These are phyloP conservation scores for Annulohypoxylon bovei DNA, from an alignment of 495 filamentous ascomycete genomes.

Conservation along the genomic window DNA sequence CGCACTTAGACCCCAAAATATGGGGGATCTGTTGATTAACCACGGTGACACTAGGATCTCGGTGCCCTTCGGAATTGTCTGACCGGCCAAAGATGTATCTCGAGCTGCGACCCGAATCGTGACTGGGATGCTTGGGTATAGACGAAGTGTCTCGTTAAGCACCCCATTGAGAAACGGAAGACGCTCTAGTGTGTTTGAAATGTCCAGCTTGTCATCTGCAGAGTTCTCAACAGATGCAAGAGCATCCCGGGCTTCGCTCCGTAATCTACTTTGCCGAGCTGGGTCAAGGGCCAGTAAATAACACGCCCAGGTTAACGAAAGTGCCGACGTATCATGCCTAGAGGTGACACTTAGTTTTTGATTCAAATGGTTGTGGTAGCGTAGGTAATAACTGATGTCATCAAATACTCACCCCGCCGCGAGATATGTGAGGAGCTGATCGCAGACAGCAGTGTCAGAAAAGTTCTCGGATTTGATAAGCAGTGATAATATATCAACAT, in stretches of 20 bases:
- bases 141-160: constrained; percentile 47
- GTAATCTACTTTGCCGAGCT: constrained; percentile 49
- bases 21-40: constrained; percentile 76
- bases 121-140: constrained; percentile 51
- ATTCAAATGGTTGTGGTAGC: background rate
- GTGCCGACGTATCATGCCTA: constrained; percentile 69
- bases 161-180: constrained; percentile 53
- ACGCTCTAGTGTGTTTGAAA: constrained; percentile 48
- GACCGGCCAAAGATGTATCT: constrained; percentile 67
- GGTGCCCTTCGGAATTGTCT: constrained; percentile 57
- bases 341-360: background rate
- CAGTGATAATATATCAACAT: constrained; percentile 77
- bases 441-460: constrained; percentile 75
- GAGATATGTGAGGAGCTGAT: constrained; percentile 87
- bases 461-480: constrained; percentile 76
- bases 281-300: constrained; percentile 53
- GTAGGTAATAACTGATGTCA: constrained; percentile 30
- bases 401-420: constrained; percentile 67
- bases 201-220: constrained; percentile 53
- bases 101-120: constrained; percentile 66
- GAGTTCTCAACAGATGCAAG: constrained; percentile 60
- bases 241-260: constrained; percentile 56
- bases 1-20: constrained; percentile 50
- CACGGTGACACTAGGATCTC: constrained; percentile 61
- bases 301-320: constrained; percentile 54